These are phyloP conservation scores for Emydomyces testavorans DNA, from an alignment of 2,329 filamentous ascomycete species.

Conservation along the genomic window DNA sequence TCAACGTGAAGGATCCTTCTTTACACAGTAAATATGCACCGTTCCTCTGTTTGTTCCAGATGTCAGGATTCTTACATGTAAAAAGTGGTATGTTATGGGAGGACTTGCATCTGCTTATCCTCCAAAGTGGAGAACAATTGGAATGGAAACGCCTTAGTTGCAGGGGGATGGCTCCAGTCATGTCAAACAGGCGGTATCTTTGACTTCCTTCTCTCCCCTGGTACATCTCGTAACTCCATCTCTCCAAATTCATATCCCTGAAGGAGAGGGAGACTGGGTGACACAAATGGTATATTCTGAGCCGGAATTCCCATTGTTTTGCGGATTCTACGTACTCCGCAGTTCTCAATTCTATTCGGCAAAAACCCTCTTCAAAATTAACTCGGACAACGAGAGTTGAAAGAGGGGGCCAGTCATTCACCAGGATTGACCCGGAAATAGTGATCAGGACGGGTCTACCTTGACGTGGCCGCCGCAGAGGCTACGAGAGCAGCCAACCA, in stretches of 20 bases:
- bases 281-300: neutral
- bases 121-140: neutral
- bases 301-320: neutral
- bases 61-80: neutral
- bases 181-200: neutral
- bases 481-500: slow-evolving; percentile 20
- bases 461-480: slow-evolving; percentile 24
- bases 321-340: neutral
- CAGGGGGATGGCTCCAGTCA: neutral
- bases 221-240: neutral
- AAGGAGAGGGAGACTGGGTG: no score
- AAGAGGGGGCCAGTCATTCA: slow-evolving; percentile 4
- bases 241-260: neutral
- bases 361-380: neutral
- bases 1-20: neutral
- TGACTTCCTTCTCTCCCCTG: neutral
- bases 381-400: slow-evolving; percentile 4
- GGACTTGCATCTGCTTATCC: neutral
- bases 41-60: neutral
- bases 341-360: neutral
- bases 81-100: slow-evolving; percentile 4
- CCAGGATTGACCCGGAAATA: slow-evolving; percentile 12
- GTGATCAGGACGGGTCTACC: slow-evolving; percentile 13
- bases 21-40: neutral
- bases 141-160: neutral